Base-by-base conservation (phyloP, 2,329 filamentous ascomycete genomes). In the Aspergillus fumigatus region DNA sequence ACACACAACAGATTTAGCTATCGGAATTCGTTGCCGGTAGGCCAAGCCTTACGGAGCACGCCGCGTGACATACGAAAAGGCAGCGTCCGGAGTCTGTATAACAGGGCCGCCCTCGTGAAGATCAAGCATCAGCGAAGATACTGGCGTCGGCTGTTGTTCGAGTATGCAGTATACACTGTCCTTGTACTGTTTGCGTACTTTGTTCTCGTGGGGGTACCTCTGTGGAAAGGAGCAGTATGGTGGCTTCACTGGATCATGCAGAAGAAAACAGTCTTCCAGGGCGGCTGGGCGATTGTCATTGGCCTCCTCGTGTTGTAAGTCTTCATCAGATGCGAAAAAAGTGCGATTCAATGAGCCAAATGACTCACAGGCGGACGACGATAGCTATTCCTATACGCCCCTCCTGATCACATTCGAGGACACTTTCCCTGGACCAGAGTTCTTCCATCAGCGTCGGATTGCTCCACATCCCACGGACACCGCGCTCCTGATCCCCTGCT, bases 401-500 rank as follows among this genome's bases (percentile, higher is more conserved):
- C 62, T 67, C 21, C 64, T 78, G 8, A 62, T 66, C 50, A 59
- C 67, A 5, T 73, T 74, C 47, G 72, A 73, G 56, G 62, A 65
- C n/a, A 65, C 73, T 45, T 63, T 68, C 2, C 68, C 68, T 1
- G 35, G 61, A 3, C 48, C 59, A 26, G 57, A 65, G 0, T 60
- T 59, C 14, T 59, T 55, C 27, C 25, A 57, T 26, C 43, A 55
- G 4, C 56, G 58, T 1, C 59, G 63, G 19, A 58, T 66, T n/a
- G 52, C 60, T 19, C 56, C 45, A 48, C 70, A 69, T 1, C 59
- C 65, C 2, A 54, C 56, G 2, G 70, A 76, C 43, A 78, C 75
- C 0, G 75, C 75, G 0, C 67, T 79, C 1, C 61, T 80, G 14
- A 80, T 80, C n/a, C 78, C 78, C 11, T 80, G 77, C 60, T 80